These are phyloP conservation scores for Xylariaceae sp. DNA, from an alignment of 2,329 filamentous ascomycete genomes.

Conservation along the genomic window DNA sequence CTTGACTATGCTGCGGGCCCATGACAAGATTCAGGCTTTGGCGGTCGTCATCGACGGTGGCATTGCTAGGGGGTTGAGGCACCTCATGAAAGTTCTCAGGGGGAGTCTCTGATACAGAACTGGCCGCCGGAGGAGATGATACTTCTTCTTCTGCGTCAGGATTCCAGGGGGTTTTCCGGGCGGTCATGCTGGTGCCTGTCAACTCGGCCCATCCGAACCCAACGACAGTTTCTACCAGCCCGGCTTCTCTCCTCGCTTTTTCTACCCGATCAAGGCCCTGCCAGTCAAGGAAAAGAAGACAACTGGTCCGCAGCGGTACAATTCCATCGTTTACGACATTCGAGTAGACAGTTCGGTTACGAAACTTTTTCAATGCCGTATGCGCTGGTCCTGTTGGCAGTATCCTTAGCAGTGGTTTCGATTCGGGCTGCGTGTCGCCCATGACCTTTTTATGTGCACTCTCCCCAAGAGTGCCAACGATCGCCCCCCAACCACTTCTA, in stretches of 20 bases:
- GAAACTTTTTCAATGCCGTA: slow-evolving; percentile 77
- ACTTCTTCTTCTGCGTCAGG: slow-evolving; percentile 34
- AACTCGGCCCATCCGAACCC: slow-evolving; percentile 94
- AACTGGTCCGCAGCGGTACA: slow-evolving; percentile 89
- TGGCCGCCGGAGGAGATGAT: slow-evolving; percentile 25
- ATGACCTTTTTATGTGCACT: slow-evolving; percentile 56
- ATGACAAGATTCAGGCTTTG: slow-evolving; percentile 48
- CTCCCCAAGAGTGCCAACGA: slow-evolving; percentile 75
- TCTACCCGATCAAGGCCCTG: slow-evolving; percentile 88
- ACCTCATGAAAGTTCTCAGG: slow-evolving; percentile 50
- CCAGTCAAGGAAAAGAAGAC: slow-evolving; percentile 95
- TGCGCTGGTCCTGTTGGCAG: slow-evolving; percentile 89
- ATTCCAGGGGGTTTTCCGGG: slow-evolving; percentile 43
- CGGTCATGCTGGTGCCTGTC: slow-evolving; percentile 61
- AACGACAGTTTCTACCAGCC: slow-evolving; percentile 85
- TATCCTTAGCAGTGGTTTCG: slow-evolving; percentile 84
- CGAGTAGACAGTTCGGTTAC: slow-evolving; percentile 87
- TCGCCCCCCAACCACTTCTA: slow-evolving; percentile 79
- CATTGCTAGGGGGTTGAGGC: slow-evolving; percentile 63
- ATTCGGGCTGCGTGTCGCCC: slow-evolving; percentile 63
- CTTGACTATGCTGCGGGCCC: slow-evolving; percentile 28
- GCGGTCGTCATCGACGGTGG: slow-evolving; percentile 62
- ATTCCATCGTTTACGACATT: slow-evolving; percentile 98
- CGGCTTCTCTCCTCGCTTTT: slow-evolving; percentile 87
- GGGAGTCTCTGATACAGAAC: slow-evolving; percentile 31